Evolutionary conservation across 495 filamentous ascomycete genomes (phyloP), one percentile per base, ranked within the genome.

Genomic region (Penicillium tannophilum): DNA sequence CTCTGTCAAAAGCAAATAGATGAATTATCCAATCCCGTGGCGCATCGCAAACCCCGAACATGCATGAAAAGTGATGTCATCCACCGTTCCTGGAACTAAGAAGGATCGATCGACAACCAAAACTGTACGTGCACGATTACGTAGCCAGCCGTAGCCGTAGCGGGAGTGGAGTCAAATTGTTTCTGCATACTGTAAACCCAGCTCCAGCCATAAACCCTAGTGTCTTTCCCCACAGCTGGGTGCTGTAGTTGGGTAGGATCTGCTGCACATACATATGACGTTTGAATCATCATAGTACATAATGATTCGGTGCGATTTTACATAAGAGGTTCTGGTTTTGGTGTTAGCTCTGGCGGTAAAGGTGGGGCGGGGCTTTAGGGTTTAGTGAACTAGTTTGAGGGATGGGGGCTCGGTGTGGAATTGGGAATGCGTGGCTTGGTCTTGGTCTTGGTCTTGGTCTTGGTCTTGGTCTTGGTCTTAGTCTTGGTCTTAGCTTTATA

Each of bases 121-220:
- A 14, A 16, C 23, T 20, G 31, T 10, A 57, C 24, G 54, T 51
- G 54, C 50, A 46, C 54, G 41, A 52, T 61, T 64, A 64, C 62
- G 62, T 64, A 58, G 62, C 39, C 16, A 14, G 61, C 61, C 62
- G 62, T 64, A 58, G 62, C 39, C 16, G 16, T 41, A 4, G 33
- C 16, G n/a, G 39, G 30, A 50, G 47, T 50, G 47, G 47, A 17
- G 45, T 24, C 17, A 47, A 1, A 26, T 12, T 17, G 39, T n/a
- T 41, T 41, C 39, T 41, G 39, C 39, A 41, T 14, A 7, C n/a
- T n/a, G n/a, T n/a, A 2, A 28, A 28, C 4, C 6, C 28, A 28
- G 28, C 28, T 28, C 28, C 28, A 28, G 28, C 4, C 6, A 28
- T 28, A 28, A 28, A 2, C 28, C 3, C 6, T 0, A 28, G 28